These are phyloP conservation scores for Melanopsichium pennsylvanicum DNA, from an alignment of 1,284 basidiomycete genomes.

Conservation along the genomic window DNA sequence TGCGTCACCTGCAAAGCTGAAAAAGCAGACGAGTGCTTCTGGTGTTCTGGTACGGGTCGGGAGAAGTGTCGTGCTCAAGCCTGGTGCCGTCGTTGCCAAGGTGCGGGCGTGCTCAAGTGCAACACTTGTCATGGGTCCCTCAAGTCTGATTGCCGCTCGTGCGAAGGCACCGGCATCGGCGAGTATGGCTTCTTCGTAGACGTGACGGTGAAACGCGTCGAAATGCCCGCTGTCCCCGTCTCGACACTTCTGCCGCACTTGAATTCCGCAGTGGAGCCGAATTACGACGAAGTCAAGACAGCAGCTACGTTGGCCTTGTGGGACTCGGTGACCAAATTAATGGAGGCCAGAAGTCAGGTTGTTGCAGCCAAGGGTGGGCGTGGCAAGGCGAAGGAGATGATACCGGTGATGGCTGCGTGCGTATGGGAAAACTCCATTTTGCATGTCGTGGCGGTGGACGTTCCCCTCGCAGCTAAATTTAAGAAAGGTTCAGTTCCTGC, in stretches of 20 bases:
- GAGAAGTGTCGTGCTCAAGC: conserved; percentile 45
- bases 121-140: conserved; percentile 45
- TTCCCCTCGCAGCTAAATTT: conserved; percentile 43
- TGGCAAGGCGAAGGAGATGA: conserved; percentile 33
- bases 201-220: conserved; percentile 47
- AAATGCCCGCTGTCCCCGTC: conserved; percentile 48
- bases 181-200: conserved; percentile 52
- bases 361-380: conserved; percentile 11
- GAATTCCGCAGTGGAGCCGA: conserved; percentile 11
- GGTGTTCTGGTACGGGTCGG: conserved; percentile 52
- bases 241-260: conserved; percentile 35
- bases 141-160: conserved; percentile 34
- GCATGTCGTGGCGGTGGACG: conserved; percentile 34
- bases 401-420: conserved; percentile 53
- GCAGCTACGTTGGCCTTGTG: conserved; percentile 40
- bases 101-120: conserved; percentile 50
- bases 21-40: conserved; percentile 55
- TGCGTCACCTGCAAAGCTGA: conserved; percentile 47
- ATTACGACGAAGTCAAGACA: conserved; percentile 34
- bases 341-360: conserved; percentile 11
- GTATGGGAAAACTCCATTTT: conserved; percentile 49
- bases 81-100: conserved; percentile 47
- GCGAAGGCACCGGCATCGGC: conserved; percentile 44
- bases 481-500: conserved; percentile 26
- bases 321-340: conserved; percentile 45